A percentile compares a stretch with the other conserved stretches of the same genome.
Conservation (phyloP, 371 early-diverging fungal species). For the Syncephalis plumigaleata region DNA sequence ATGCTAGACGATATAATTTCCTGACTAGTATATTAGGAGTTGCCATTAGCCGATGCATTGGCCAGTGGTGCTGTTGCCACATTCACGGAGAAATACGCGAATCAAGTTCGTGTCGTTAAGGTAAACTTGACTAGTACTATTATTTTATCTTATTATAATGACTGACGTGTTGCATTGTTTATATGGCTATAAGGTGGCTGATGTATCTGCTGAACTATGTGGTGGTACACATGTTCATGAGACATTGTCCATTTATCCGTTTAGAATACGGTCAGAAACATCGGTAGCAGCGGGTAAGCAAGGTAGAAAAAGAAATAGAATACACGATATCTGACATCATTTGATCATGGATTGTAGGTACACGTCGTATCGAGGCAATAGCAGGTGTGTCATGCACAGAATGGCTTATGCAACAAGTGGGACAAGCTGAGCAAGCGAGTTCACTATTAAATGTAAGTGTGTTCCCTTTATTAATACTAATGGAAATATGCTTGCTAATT, state of each 20-base stretch:
- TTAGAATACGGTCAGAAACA: slow-evolving; percentile 44
- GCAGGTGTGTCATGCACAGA: slow-evolving; percentile 19
- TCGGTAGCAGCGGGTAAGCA: slow-evolving; percentile 45
- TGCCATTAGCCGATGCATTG: slow-evolving; percentile 40
- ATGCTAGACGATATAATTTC: neutral
- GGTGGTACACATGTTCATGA: slow-evolving; percentile 58
- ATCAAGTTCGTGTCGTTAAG: slow-evolving; percentile 38
- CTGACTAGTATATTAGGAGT: slow-evolving; percentile 11
- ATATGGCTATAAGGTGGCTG: neutral
- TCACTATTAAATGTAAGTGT: neutral
- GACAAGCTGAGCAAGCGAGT: neutral
- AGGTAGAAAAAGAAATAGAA: neutral
- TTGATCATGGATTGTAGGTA: slow-evolving; percentile 19
- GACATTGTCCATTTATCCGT: slow-evolving; percentile 42
- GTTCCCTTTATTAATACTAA: neutral
- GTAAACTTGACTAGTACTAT: slow-evolving; percentile 8
- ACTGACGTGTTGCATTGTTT: neutral
- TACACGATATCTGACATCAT: neutral
- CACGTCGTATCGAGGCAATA: slow-evolving; percentile 60
- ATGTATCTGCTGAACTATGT: slow-evolving; percentile 47
- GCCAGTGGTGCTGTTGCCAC: slow-evolving; percentile 40
- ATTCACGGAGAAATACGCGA: slow-evolving; percentile 50
- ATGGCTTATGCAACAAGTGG: neutral
- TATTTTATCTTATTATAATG: neutral
- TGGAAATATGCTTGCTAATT: neutral